Conservation (phyloP, 2,329 filamentous ascomycete species). For the Sclerotinia minor region DNA sequence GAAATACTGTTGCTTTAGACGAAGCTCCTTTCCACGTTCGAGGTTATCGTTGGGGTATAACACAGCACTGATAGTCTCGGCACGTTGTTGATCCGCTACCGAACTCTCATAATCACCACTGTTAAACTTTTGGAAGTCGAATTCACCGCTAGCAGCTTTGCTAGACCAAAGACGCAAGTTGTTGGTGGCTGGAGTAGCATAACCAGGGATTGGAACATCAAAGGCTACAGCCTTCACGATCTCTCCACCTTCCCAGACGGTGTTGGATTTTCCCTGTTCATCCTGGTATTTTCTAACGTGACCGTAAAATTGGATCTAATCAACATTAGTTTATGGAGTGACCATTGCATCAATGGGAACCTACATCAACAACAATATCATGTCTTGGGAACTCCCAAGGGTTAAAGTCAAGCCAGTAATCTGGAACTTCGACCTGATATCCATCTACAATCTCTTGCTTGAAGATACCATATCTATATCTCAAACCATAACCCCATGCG, state of each 20-base stretch:
- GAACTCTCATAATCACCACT: slow-evolving; percentile 94
- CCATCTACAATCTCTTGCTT: slow-evolving; percentile 99
- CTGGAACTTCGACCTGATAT: slow-evolving; percentile 96
- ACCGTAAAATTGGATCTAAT: slow-evolving; percentile 86
- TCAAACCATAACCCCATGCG: slow-evolving; percentile 94
- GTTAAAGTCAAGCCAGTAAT: slow-evolving; percentile 99
- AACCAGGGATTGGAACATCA: slow-evolving; percentile 90
- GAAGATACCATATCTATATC: slow-evolving; percentile 97
- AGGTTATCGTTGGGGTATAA: slow-evolving; percentile 98
- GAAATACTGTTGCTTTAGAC: slow-evolving; percentile 99
- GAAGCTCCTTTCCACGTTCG: slow-evolving; percentile 92
- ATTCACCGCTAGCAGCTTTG: slow-evolving; percentile 95
- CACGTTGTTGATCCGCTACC: slow-evolving; percentile 94
- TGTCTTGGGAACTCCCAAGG: slow-evolving; percentile 98
- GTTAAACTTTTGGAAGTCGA: slow-evolving; percentile 99
- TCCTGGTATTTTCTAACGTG: slow-evolving; percentile 74
- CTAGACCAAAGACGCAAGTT: slow-evolving; percentile 97
- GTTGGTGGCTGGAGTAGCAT: slow-evolving; percentile 86
- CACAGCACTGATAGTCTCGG: slow-evolving; percentile 98
- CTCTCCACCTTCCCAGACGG: slow-evolving; percentile 89
- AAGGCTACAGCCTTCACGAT: slow-evolving; percentile 90
- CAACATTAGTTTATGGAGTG: slow-evolving; percentile 25
- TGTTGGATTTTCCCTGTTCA: slow-evolving; percentile 70
- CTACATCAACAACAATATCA: slow-evolving; percentile 85
- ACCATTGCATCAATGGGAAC: slow-evolving; percentile 43